Percentiles rank a stretch among this genome's conserved stretches.
Conservation (phyloP, 2,329 filamentous ascomycete genomes). For the Pyrenophora tritici-repentis region DNA sequence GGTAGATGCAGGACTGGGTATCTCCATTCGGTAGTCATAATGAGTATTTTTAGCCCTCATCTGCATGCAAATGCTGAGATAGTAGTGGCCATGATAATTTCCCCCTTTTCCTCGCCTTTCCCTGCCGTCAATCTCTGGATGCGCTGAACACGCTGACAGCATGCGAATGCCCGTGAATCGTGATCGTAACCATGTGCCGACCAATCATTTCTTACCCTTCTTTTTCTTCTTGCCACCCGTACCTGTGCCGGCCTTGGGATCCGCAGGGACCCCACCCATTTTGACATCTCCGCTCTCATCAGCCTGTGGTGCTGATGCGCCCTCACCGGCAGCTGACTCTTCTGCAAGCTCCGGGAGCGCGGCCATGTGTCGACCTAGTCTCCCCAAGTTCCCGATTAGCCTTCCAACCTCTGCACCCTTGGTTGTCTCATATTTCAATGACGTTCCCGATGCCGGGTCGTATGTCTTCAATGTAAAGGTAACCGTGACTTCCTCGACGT, state of each 20-base stretch:
- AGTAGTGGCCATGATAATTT: no score
- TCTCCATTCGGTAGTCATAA: background rate
- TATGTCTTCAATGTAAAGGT: slow-evolving; percentile 86
- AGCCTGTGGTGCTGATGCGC: slow-evolving; percentile 38
- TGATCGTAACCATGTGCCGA: background rate
- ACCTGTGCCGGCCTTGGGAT: slow-evolving; percentile 27
- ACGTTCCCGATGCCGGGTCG: slow-evolving; percentile 78
- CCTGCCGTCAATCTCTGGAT: no score
- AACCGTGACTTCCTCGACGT: slow-evolving; percentile 52
- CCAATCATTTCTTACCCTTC: slow-evolving; percentile 55
- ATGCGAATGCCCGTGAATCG: background rate
- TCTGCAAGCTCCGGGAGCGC: slow-evolving; percentile 52
- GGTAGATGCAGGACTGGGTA: background rate
- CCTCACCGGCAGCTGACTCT: slow-evolving; percentile 40
- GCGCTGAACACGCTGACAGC: no score
- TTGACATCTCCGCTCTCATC: slow-evolving; percentile 40
- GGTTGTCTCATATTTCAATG: slow-evolving; percentile 87
- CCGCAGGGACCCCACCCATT: slow-evolving; percentile 33
- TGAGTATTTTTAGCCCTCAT: no score
- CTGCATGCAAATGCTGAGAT: no score
- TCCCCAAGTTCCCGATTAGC: slow-evolving; percentile 76
- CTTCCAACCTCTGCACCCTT: slow-evolving; percentile 89
- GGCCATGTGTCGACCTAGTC: slow-evolving; percentile 69
- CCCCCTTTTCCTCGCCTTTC: no score
- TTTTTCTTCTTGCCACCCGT: slow-evolving; percentile 56